Conservation (phyloP, 78 protist species). For the Salpingoeca rosetta region DNA sequence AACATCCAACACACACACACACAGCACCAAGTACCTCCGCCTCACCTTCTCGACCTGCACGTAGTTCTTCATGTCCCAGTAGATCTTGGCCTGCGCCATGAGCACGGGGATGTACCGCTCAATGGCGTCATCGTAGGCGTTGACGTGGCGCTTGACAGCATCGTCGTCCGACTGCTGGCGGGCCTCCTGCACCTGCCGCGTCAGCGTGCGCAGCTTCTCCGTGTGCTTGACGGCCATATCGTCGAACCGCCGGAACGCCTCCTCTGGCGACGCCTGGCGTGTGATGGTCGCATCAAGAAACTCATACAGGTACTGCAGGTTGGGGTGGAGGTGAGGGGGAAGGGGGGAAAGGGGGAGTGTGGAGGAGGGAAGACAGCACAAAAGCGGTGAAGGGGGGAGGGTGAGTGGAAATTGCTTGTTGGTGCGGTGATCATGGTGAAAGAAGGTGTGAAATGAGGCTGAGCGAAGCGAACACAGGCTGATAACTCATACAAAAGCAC, state of each 20-base stretch:
- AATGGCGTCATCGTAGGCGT: constrained; percentile 48
- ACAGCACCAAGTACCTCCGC: not conserved
- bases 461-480: too few species aligned
- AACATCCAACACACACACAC: not conserved
- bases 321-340: not conserved
- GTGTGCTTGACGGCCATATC: constrained; percentile 31
- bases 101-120: constrained; percentile 62
- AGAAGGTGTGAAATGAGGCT: too few species aligned
- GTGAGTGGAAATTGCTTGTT: too few species aligned
- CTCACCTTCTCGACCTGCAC: constrained; percentile 28
- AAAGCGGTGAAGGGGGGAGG: too few species aligned
- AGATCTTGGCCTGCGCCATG: constrained; percentile 68
- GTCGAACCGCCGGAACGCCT: constrained; percentile 59
- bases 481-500: too few species aligned
- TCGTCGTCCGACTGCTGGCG: constrained; percentile 19
- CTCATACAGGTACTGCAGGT: constrained; percentile 34
- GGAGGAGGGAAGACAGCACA: too few species aligned
- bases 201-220: constrained; percentile 36
- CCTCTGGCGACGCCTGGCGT: constrained; percentile 46
- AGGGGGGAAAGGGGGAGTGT: too few species aligned
- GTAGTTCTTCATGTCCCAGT: constrained; percentile 68
- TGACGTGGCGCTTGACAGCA: constrained; percentile 34
- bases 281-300: constrained; percentile 54
- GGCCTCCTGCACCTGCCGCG: constrained; percentile 57
- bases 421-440: too few species aligned